Evolutionary conservation across 371 early-diverging fungal species (phyloP).

Genomic region (Nosema muscidifuracis): DNA sequence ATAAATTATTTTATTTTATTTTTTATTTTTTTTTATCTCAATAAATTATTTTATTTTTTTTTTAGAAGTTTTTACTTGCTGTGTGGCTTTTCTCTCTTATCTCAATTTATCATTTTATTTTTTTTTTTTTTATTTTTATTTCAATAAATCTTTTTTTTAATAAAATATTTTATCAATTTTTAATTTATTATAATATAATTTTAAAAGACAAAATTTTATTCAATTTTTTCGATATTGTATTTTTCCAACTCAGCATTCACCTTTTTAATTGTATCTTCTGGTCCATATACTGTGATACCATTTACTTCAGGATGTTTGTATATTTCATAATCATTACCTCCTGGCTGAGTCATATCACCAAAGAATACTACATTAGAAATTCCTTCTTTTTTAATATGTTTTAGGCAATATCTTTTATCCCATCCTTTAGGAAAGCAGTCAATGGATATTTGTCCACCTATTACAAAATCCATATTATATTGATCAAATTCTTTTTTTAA

Average conservation of each 20-base stretch:
- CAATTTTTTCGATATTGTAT: constrained; percentile 17
- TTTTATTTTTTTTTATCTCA: too few species aligned
- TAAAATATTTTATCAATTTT: too few species aligned
- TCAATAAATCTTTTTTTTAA: too few species aligned
- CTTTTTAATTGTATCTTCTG: constrained; percentile 78
- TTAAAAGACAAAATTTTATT: too few species aligned
- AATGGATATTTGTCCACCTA: constrained; percentile 98
- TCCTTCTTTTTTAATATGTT: constrained; percentile 75
- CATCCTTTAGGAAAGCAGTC: constrained; percentile 98
- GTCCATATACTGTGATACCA: constrained; percentile 78
- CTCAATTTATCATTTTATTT: too few species aligned
- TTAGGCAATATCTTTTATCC: constrained; percentile 85
- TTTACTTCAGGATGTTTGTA: constrained; percentile 72
- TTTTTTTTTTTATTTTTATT: too few species aligned
- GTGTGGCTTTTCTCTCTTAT: too few species aligned
- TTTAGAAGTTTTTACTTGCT: too few species aligned
- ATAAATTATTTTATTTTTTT: too few species aligned
- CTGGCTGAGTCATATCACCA: constrained; percentile 93
- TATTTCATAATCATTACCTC: constrained; percentile 99
- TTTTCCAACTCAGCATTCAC: constrained; percentile 68
- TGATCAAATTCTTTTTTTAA: constrained; percentile 77
- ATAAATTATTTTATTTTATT: too few species aligned
- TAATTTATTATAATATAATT: too few species aligned
- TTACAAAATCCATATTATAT: constrained; percentile 80
- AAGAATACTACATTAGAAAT: constrained; percentile 92